Conservation (phyloP, 2,329 filamentous ascomycete genomes). For the Venturia effusa region DNA sequence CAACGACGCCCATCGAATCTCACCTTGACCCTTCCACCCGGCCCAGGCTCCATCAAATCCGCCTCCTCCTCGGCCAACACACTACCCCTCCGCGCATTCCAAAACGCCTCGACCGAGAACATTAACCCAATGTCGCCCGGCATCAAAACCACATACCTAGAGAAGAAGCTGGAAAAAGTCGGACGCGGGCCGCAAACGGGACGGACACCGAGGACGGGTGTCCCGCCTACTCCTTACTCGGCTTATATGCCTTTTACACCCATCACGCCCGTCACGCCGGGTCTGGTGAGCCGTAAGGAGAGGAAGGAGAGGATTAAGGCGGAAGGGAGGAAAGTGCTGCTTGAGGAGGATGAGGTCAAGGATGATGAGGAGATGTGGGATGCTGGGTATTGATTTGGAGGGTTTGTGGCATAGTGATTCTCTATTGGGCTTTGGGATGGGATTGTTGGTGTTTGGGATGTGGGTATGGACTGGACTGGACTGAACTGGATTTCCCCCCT, state of each 20-base stretch:
- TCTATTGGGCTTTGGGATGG: background rate
- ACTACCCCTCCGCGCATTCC: conserved; percentile 11
- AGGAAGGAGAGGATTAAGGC: conserved; percentile 57
- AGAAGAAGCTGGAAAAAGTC: conserved; percentile 24
- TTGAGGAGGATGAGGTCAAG: conserved; percentile 43
- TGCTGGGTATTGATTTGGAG: background rate
- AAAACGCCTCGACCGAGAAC: background rate
- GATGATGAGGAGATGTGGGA: conserved; percentile 53
- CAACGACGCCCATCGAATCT: conserved; percentile 17
- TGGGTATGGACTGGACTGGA: background rate
- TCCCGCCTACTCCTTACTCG: conserved; percentile 61
- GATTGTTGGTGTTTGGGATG: background rate
- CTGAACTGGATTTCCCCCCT: background rate
- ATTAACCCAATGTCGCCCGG: conserved; percentile 5
- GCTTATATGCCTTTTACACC: conserved; percentile 74
- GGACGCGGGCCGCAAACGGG: conserved; percentile 14
- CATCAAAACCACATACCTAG: conserved; percentile 32
- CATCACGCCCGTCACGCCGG: conserved; percentile 65
- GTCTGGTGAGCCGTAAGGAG: conserved; percentile 59
- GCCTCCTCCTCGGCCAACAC: conserved; percentile 5
- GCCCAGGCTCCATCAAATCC: conserved; percentile 8
- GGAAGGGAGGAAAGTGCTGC: conserved; percentile 47
- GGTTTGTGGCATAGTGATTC: background rate
- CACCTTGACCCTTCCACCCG: conserved; percentile 1
- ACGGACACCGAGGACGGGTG: conserved; percentile 42